Evolutionary conservation across 2,329 filamentous ascomycete species (phyloP).

Genomic region (Arachnopeziza araneosa): DNA sequence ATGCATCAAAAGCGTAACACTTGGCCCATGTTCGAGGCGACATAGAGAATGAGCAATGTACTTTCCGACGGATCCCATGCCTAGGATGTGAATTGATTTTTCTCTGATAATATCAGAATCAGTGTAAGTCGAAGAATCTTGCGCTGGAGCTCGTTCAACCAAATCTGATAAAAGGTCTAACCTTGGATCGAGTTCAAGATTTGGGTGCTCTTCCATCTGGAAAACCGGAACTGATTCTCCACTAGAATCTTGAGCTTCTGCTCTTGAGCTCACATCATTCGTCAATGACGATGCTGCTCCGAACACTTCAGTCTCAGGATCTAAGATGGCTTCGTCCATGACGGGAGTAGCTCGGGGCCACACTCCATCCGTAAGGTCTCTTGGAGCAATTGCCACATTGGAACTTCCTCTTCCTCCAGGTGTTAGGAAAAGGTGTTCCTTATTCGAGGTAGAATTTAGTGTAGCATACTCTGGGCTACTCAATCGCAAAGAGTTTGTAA

Average conservation of each 20-base stretch:
- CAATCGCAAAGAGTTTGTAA: neutral
- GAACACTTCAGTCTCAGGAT: neutral
- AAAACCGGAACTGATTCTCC: neutral
- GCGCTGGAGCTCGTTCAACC: neutral
- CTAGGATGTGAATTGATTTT: slow-evolving; percentile 53
- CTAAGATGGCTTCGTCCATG: neutral
- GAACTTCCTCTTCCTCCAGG: neutral
- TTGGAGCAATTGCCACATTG: neutral
- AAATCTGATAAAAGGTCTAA: neutral
- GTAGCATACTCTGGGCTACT: neutral
- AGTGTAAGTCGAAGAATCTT: neutral
- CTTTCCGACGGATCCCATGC: slow-evolving; percentile 57
- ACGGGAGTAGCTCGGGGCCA: neutral
- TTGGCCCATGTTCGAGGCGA: slow-evolving; percentile 51
- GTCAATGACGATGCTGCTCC: neutral
- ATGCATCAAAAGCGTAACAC: slow-evolving; percentile 58
- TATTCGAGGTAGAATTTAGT: neutral
- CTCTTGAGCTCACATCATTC: neutral
- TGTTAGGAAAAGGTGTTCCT: neutral
- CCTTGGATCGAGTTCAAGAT: neutral
- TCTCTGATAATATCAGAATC: neutral
- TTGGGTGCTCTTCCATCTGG: neutral
- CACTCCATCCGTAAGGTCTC: neutral
- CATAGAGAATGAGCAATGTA: slow-evolving; percentile 62
- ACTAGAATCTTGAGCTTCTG: neutral